Evolutionary conservation across 352 stramenopile species (phyloP), one percentile per base, ranked within the genome.

Genomic region (Phytophthora citricola): DNA sequence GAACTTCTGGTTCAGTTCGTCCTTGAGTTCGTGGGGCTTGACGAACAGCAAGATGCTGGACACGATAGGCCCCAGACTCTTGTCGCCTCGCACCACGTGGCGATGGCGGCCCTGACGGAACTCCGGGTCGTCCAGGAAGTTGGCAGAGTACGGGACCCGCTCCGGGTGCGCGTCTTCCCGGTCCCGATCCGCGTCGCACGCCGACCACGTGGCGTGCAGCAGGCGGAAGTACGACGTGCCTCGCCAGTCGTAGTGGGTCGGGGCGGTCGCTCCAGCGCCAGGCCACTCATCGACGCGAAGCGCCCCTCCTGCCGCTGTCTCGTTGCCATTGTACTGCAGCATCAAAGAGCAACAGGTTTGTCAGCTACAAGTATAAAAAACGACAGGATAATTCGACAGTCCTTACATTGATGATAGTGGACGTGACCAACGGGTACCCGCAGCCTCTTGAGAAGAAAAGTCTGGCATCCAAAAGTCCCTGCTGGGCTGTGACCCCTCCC

Each of bases 1-100:
- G 73, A 99, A 99, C 77, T 99, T 96, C 54, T 98, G 94, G 74
- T 99, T 99, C 0, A 99, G 74, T 58, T 99, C 88, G 73, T 96
- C 91, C 76, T 99, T 99, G 41, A 99, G 76, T 15, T 98, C 88
- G 48, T 96, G 81, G 32, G 94, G 94, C 63, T 98, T 98, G 43
- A 98, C 95, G 82, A 98, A 98, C 40, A 98, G 87, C 62, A 99
- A 80, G 4, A 97, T 98, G 32, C 91, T 98, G 40, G 89, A 97
- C 50, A 98, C 84, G 32, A 99, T 93, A 0, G 90, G 91, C 0
- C 95, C 95, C 2, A 96, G 94, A 50, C 91, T 94, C 64, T 97
- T 97, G 67, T 94, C 83, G 0, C 86, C 86, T 22, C 88, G 76
- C 47, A 94, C 85, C 6, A 94, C 86, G 47, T 94, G 85, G 38